These are phyloP conservation scores for Allium cepa DNA, from an alignment of 106 monocot species.

Conservation along the genomic window DNA sequence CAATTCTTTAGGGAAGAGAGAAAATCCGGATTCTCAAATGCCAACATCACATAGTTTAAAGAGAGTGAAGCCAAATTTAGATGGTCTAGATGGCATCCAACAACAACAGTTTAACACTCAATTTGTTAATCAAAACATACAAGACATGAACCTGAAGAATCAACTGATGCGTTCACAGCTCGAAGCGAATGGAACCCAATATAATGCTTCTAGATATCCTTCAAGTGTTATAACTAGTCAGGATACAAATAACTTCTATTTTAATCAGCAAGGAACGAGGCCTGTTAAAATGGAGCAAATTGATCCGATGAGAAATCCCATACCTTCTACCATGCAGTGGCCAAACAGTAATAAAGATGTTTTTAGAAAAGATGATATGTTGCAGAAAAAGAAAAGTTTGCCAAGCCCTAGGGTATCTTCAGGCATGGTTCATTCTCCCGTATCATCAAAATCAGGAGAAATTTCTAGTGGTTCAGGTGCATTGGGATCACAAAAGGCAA, in stretches of 20 bases:
- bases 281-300: slow-evolving; percentile 59
- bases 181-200: slow-evolving; percentile 46
- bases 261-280: slow-evolving; percentile 54
- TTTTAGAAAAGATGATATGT: slow-evolving; percentile 50
- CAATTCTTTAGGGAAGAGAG: slow-evolving; percentile 39
- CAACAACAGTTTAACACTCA: slow-evolving; percentile 36
- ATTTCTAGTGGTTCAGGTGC: slow-evolving; percentile 69
- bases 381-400: slow-evolving; percentile 51
- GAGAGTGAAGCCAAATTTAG: slow-evolving; percentile 36
- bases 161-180: slow-evolving; percentile 37
- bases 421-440: slow-evolving; percentile 72
- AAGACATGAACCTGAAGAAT: slow-evolving; percentile 66
- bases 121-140: slow-evolving; percentile 29
- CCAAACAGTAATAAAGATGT: slow-evolving; percentile 17
- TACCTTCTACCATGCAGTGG: slow-evolving; percentile 43
- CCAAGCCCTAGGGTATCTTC: slow-evolving; percentile 73
- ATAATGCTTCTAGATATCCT: slow-evolving; percentile 46
- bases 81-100: slow-evolving; percentile 43
- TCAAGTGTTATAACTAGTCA: slow-evolving; percentile 37
- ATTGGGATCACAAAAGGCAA: slow-evolving; percentile 43
- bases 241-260: slow-evolving; percentile 41
- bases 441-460: slow-evolving; percentile 87
- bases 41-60: slow-evolving; percentile 19
- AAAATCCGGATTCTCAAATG: slow-evolving; percentile 41
- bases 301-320: slow-evolving; percentile 38